Conservation (phyloP, 345 rosid species). For the Eucalyptus sp. region DNA sequence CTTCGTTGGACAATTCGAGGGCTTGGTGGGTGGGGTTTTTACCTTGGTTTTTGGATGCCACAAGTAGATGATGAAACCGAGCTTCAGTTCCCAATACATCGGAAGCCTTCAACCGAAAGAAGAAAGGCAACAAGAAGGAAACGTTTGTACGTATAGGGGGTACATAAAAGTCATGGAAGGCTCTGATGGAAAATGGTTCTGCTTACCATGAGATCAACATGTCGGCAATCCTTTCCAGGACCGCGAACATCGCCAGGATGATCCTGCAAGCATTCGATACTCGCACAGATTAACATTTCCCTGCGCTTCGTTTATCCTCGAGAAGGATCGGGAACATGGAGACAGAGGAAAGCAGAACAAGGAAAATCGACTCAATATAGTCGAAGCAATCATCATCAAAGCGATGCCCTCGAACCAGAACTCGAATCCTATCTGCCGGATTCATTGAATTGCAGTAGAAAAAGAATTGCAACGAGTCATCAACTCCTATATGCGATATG, state of each 20-base stretch:
- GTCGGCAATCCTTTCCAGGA: slow-evolving; percentile 61
- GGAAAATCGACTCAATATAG: neutral
- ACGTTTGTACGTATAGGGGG: too few species aligned
- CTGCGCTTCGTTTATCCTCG: neutral
- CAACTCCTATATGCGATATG: neutral
- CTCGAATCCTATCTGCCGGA: neutral
- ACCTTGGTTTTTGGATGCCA: slow-evolving; percentile 93
- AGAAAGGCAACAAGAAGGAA: neutral
- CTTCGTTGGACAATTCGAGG: neutral
- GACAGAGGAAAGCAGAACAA: neutral
- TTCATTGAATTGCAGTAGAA: neutral
- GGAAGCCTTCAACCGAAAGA: slow-evolving; percentile 44
- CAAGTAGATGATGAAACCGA: slow-evolving; percentile 58
- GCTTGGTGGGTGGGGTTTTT: neutral
- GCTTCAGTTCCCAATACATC: slow-evolving; percentile 73
- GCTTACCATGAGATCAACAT: slow-evolving; percentile 62
- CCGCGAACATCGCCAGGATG: slow-evolving; percentile 54
- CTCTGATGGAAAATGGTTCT: neutral
- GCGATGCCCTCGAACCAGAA: neutral
- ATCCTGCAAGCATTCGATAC: slow-evolving; percentile 39
- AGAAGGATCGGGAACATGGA: neutral
- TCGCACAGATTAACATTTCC: neutral
- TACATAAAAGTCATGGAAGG: neutral
- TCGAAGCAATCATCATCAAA: neutral
- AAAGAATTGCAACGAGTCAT: neutral